These are phyloP conservation scores for Pyrenophora seminiperda DNA, from an alignment of 2,329 filamentous ascomycete genomes.

Conservation along the genomic window DNA sequence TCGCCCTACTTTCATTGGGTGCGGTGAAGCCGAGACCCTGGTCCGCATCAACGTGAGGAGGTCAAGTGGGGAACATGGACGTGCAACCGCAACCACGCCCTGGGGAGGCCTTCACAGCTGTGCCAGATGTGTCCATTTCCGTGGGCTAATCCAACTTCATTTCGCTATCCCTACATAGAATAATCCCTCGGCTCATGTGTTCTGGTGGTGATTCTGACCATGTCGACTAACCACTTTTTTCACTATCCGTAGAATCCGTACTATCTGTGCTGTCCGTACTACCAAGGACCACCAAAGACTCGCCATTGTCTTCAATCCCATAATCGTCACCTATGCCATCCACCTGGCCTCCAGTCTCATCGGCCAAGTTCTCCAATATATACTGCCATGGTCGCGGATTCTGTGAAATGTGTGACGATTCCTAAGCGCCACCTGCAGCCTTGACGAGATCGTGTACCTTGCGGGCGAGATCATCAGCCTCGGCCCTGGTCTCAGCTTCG, in stretches of 20 bases:
- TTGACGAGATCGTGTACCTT: slow-evolving; percentile 79
- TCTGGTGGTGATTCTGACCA: not conserved
- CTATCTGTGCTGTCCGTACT: not conserved
- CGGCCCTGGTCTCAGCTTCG: slow-evolving; percentile 84
- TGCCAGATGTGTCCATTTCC: too few species aligned
- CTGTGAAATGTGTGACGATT: not conserved
- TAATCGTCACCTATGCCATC: not conserved
- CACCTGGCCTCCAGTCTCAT: too few species aligned
- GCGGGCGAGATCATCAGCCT: slow-evolving; percentile 87
- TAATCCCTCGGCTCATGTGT: not conserved
- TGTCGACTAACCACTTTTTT: not conserved
- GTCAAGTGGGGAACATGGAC: not conserved
- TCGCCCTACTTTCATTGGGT: not conserved
- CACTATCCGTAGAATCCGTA: not conserved
- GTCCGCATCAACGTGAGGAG: not conserved
- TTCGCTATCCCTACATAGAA: too few species aligned
- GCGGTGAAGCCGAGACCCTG: slow-evolving; percentile 3
- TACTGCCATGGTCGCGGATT: not conserved
- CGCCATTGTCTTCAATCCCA: not conserved
- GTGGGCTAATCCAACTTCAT: too few species aligned
- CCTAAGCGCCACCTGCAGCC: slow-evolving; percentile 36
- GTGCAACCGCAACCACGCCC: not conserved
- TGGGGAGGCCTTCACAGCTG: too few species aligned
- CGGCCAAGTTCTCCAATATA: not conserved
- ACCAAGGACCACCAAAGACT: too few species aligned